These are phyloP conservation scores for Helicocarpus griseus DNA, from an alignment of 2,329 filamentous ascomycete genomes.

Conservation along the genomic window DNA sequence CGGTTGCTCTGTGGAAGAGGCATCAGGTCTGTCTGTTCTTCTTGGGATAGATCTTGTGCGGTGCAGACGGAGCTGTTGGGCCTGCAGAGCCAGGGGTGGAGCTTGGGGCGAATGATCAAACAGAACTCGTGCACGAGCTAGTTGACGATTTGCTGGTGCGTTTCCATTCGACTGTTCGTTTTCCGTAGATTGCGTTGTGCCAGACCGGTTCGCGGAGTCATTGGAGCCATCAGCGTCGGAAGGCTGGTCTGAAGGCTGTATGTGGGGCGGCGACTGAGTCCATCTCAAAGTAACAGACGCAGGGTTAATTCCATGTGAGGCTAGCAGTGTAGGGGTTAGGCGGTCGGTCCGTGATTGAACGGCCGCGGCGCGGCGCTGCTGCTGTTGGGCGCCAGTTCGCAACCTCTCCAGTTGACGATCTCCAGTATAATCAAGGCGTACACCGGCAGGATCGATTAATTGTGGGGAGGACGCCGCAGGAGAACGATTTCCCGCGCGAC, in stretches of 20 bases:
- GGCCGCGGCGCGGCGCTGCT: constrained; percentile 31
- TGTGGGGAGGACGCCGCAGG: constrained; percentile 27
- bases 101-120: constrained; percentile 5
- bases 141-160: background rate
- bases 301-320: constrained; percentile 18
- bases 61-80: constrained; percentile 20
- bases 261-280: constrained; percentile 32
- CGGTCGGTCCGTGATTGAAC: constrained; percentile 29
- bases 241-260: constrained; percentile 22
- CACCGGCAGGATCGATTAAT: constrained; percentile 17
- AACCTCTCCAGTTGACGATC: constrained; percentile 22
- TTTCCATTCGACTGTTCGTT: constrained; percentile 5
- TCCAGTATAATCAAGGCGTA: constrained; percentile 22
- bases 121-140: constrained; percentile 2
- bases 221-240: constrained; percentile 16
- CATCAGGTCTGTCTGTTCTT: constrained; percentile 20
- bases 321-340: constrained; percentile 14
- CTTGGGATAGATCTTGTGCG: constrained; percentile 28
- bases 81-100: background rate
- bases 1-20: constrained; percentile 16
- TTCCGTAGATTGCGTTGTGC: constrained; percentile 7
- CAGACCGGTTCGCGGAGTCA: constrained; percentile 15
- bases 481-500: constrained; percentile 18
- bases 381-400: constrained; percentile 15
- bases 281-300: constrained; percentile 29